These are phyloP conservation scores for Ceratobasidium sp. DNA, from an alignment of 1,284 basidiomycete species.

Conservation along the genomic window DNA sequence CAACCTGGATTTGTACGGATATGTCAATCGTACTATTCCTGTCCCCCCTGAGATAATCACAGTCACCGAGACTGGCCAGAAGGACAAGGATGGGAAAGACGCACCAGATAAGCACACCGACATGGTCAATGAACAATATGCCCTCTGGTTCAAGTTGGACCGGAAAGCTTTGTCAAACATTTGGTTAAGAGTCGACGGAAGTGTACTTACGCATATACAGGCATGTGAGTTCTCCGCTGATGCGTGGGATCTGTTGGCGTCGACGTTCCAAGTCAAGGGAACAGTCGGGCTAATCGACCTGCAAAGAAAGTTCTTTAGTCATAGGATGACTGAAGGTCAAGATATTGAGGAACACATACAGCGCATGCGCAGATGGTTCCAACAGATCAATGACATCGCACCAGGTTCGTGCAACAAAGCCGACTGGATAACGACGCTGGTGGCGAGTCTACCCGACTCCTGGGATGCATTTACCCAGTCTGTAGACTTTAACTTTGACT, in stretches of 20 bases:
- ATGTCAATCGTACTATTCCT: too few relatives aligned
- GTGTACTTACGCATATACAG: constrained; percentile 9
- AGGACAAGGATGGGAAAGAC: background rate
- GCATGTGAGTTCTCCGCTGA: background rate
- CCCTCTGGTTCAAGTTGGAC: background rate
- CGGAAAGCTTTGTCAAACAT: background rate
- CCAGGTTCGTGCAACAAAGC: too few relatives aligned
- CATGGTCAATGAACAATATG: background rate
- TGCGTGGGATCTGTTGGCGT: background rate
- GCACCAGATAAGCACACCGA: background rate
- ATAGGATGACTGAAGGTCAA: background rate
- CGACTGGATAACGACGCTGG: too few relatives aligned
- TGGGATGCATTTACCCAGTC: too few relatives aligned
- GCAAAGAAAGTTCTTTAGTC: constrained; percentile 17
- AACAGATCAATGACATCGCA: too few relatives aligned
- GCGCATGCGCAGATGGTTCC: background rate
- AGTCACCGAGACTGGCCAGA: background rate
- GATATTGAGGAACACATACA: constrained; percentile 11
- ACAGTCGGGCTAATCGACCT: too few relatives aligned
- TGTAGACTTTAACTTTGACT: too few relatives aligned
- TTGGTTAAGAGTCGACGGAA: too few relatives aligned
- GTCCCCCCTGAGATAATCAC: background rate
- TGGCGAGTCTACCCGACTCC: too few relatives aligned
- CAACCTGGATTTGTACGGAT: too few relatives aligned
- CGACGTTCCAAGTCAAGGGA: constrained; percentile 6